phyloP scores from a whole-genome alignment of 2,329 filamentous ascomycete genomes.

The Cladosporium sp. region DNA sequence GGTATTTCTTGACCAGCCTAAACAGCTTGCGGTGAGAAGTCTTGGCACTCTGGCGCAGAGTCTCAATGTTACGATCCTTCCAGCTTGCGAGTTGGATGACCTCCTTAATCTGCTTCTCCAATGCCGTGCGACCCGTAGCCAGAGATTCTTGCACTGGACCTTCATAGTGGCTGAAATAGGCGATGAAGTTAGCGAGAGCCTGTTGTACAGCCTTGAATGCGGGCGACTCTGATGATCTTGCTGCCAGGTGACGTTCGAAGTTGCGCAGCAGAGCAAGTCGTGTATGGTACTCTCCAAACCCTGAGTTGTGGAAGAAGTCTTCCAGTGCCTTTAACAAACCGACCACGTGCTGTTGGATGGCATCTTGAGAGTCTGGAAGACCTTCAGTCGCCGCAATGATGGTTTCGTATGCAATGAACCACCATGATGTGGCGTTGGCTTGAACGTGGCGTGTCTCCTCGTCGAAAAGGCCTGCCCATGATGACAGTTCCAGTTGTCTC shows the following conservation, averaged over 20 bases:
- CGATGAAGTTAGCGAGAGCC: constrained; percentile 70
- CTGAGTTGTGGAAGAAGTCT: constrained; percentile 40
- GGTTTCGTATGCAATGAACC: constrained; percentile 92
- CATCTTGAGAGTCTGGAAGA: constrained; percentile 9
- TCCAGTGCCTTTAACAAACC: constrained; percentile 45
- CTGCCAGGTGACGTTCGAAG: constrained; percentile 30
- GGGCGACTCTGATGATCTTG: constrained; percentile 40
- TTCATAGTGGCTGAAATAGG: constrained; percentile 69
- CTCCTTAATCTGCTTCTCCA: constrained; percentile 93
- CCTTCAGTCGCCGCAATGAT: constrained; percentile 57
- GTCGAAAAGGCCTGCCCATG: constrained; percentile 85
- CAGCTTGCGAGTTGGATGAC: constrained; percentile 91
- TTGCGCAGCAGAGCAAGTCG: constrained; percentile 24
- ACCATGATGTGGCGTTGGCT: constrained; percentile 82
- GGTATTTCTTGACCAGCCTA: constrained; percentile 85
- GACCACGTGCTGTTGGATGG: constrained; percentile 10
- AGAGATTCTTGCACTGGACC: constrained; percentile 61
- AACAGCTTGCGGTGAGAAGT: constrained; percentile 90
- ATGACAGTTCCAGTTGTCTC: constrained; percentile 85
- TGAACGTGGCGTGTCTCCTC: constrained; percentile 72
- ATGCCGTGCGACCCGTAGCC: constrained; percentile 58
- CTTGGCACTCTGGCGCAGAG: constrained; percentile 80
- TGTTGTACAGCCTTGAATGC: constrained; percentile 53
- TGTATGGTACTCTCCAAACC: constrained; percentile 71
- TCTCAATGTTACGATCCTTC: constrained; percentile 95